These are phyloP conservation scores for Cerioporus squamosus DNA, from an alignment of 1,284 basidiomycete species.

Conservation along the genomic window DNA sequence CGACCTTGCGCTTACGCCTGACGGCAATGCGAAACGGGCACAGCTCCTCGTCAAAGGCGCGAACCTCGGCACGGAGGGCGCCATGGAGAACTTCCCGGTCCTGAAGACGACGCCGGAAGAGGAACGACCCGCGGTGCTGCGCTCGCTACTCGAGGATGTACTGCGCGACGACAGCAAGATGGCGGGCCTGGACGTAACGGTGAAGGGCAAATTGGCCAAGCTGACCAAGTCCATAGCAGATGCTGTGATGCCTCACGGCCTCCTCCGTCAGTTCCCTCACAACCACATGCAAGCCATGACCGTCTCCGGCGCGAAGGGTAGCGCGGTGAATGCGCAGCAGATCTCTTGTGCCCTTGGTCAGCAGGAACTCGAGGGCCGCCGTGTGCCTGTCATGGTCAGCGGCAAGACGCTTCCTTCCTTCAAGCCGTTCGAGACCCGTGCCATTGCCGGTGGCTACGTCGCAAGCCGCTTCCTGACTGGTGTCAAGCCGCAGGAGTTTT, in stretches of 20 bases:
- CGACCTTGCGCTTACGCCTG: constrained; percentile 88
- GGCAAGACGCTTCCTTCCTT: constrained; percentile 99
- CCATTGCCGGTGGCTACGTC: constrained; percentile 98
- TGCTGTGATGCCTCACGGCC: constrained; percentile 87
- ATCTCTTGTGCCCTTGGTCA: constrained; percentile 98
- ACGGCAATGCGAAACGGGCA: constrained; percentile 77
- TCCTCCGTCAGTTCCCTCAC: constrained; percentile 93
- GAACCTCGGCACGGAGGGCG: constrained; percentile 83
- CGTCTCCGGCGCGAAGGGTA: constrained; percentile 97
- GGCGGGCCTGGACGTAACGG: constrained; percentile 92
- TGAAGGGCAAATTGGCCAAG: constrained; percentile 84
- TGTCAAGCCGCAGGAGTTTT: constrained; percentile 98
- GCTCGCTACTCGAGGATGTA: constrained; percentile 85
- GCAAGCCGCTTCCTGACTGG: constrained; percentile 99
- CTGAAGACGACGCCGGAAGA: constrained; percentile 52
- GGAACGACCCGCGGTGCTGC: constrained; percentile 58
- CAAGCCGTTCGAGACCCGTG: constrained; percentile 95
- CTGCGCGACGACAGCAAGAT: constrained; percentile 98
- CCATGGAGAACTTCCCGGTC: constrained; percentile 89
- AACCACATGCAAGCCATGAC: constrained; percentile 99
- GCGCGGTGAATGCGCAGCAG: constrained; percentile 96
- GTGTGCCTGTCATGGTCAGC: constrained; percentile 98
- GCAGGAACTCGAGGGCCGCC: constrained; percentile 97
- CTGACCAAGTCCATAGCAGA: constrained; percentile 92
- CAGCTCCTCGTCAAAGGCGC: constrained; percentile 73